A percentile compares a stretch with the other conserved stretches of the same genome.
Conservation (phyloP, 768 basidiomycete species). For the Mycena alexandri region DNA sequence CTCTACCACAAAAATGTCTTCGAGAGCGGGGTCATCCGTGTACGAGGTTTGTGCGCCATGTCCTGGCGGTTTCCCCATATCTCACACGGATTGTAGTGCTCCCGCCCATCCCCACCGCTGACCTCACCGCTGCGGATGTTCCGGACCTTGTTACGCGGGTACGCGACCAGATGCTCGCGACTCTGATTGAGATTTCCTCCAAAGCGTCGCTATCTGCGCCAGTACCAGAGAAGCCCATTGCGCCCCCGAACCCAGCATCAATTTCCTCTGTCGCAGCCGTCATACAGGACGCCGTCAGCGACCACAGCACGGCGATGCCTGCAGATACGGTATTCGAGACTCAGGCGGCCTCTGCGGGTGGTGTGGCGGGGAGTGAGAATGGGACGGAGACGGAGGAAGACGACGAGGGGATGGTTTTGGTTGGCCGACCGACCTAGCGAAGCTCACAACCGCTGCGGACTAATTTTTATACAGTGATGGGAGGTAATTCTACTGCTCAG, state of each 20-base stretch:
- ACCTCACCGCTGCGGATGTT: slow-evolving; percentile 79
- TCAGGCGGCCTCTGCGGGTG: slow-evolving; percentile 43
- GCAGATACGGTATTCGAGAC: slow-evolving; percentile 32
- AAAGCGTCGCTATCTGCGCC: slow-evolving; percentile 51
- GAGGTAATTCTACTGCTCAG: slow-evolving; percentile 1
- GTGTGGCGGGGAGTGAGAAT: slow-evolving; percentile 65
- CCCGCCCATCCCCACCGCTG: slow-evolving; percentile 86
- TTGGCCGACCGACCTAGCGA: slow-evolving; percentile 66
- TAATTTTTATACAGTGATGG: slow-evolving; percentile 7
- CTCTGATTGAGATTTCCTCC: slow-evolving; percentile 83
- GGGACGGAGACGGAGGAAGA: slow-evolving; percentile 86
- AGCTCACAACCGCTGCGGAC: background rate
- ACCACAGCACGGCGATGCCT: slow-evolving; percentile 25
- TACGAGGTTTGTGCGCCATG: slow-evolving; percentile 73
- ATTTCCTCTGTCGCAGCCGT: slow-evolving; percentile 26
- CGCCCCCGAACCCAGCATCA: slow-evolving; percentile 26
- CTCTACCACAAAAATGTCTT: slow-evolving; percentile 86
- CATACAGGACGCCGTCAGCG: slow-evolving; percentile 35
- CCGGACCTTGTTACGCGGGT: slow-evolving; percentile 73
- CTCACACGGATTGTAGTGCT: slow-evolving; percentile 69
- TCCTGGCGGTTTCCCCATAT: background rate
- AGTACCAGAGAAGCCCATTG: slow-evolving; percentile 32
- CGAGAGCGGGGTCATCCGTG: slow-evolving; percentile 78
- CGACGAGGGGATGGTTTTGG: slow-evolving; percentile 86
- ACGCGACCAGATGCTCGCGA: slow-evolving; percentile 82